Percentiles rank a stretch among this genome's conserved stretches.
Conservation (phyloP, 345 rosid genomes). For the Salix exigua region DNA sequence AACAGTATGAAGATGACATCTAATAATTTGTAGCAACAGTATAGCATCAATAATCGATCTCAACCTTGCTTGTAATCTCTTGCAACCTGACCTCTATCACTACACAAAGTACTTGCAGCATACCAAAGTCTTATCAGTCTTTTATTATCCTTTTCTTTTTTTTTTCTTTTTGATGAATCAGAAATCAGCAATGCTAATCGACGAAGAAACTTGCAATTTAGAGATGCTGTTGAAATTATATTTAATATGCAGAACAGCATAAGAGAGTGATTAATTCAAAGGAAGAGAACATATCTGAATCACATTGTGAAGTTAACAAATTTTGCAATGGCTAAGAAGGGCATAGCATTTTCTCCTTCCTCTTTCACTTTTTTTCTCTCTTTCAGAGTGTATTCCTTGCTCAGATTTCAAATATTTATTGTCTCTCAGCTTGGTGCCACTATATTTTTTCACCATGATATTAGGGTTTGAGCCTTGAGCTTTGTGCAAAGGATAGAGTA, state of each 20-base stretch:
- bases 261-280: too few species aligned
- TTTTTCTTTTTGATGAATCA: not conserved
- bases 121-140: not conserved
- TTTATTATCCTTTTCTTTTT: not conserved
- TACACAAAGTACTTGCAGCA: not conserved
- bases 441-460: not conserved
- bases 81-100: not conserved
- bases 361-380: not conserved
- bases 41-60: not conserved
- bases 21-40: not conserved
- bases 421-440: not conserved
- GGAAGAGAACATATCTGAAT: not conserved
- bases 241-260: not conserved
- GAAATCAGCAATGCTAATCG: not conserved
- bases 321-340: too few species aligned
- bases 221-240: not conserved
- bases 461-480: constrained; percentile 85
- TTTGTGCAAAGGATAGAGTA: constrained; percentile 79
- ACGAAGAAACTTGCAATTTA: not conserved
- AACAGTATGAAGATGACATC: not conserved
- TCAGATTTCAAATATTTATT: not conserved
- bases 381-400: not conserved
- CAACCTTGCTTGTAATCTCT: not conserved
- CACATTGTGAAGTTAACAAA: too few species aligned
- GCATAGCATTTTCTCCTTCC: too few species aligned